Percentiles rank a stretch among this genome's conserved stretches.
phyloP scores from a whole-genome alignment of 768 basidiomycete genomes.

The Kwoniella shandongensis region DNA sequence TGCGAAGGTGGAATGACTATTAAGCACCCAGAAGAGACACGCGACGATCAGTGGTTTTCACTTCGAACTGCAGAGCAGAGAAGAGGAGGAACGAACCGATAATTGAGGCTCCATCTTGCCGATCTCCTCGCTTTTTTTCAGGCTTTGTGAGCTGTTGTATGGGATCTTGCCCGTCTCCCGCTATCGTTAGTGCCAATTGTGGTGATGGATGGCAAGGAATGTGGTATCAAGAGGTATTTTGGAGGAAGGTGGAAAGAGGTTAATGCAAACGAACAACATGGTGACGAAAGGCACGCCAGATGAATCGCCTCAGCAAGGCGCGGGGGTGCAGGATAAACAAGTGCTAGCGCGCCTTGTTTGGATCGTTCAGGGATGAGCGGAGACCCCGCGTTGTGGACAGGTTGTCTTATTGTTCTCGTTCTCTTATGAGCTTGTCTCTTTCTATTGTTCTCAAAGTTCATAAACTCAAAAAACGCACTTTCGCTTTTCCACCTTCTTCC shows the following conservation, averaged over 20 bases:
- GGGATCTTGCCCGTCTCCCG: not conserved
- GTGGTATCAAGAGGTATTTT: not conserved
- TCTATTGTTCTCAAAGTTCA: no score
- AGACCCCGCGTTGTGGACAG: no score
- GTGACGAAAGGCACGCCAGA: conserved; percentile 4
- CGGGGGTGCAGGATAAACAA: no score
- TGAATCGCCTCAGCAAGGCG: no score
- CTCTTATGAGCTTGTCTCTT: no score
- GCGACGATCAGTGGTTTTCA: not conserved
- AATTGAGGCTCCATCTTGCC: conserved; percentile 15
- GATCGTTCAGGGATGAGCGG: no score
- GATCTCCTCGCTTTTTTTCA: conserved; percentile 1
- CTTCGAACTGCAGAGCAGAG: not conserved
- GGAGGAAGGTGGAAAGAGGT: not conserved
- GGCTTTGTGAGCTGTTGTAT: not conserved
- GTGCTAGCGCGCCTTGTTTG: no score
- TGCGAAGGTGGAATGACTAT: conserved; percentile 26
- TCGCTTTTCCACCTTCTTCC: no score
- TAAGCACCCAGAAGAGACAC: not conserved
- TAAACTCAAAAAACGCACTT: no score
- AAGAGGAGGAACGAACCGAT: conserved; percentile 13
- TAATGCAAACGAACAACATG: conserved; percentile 17
- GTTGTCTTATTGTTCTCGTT: no score
- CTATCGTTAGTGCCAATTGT: not conserved
- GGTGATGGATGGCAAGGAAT: not conserved